These are phyloP conservation scores for Penicillium sp. DNA, from an alignment of 2,329 filamentous ascomycete genomes.

Conservation along the genomic window DNA sequence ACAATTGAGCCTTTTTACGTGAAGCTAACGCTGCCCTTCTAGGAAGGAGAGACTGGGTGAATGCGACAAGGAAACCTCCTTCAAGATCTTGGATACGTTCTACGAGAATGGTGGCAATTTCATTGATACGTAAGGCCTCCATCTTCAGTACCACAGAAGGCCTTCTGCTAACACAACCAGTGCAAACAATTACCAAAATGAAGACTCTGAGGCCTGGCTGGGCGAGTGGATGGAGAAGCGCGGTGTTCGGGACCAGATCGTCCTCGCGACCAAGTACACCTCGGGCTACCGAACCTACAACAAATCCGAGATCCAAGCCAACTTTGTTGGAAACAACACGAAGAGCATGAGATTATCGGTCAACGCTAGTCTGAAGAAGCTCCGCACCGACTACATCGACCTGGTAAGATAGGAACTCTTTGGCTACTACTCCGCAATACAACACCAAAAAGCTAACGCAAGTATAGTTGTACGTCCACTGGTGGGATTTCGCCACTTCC, in stretches of 20 bases:
- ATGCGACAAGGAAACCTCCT: slow-evolving; percentile 51
- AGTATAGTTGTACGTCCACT: slow-evolving; percentile 60
- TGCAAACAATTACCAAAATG: slow-evolving; percentile 54
- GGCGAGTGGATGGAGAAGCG: slow-evolving; percentile 55
- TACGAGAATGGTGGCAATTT: slow-evolving; percentile 55
- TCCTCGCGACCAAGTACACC: slow-evolving; percentile 59
- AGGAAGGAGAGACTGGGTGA: slow-evolving; percentile 39
- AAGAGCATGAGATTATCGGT: slow-evolving; percentile 36
- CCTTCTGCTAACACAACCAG: slow-evolving; percentile 10
- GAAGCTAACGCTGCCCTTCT: background rate
- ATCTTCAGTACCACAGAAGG: too few species aligned
- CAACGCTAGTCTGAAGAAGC: slow-evolving; percentile 32
- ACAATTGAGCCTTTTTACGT: background rate
- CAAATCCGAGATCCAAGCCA: slow-evolving; percentile 37
- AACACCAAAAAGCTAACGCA: background rate
- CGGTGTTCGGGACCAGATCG: slow-evolving; percentile 53
- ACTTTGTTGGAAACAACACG: slow-evolving; percentile 36
- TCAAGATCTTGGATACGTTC: slow-evolving; percentile 55
- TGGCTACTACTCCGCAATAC: background rate
- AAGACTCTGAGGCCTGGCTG: slow-evolving; percentile 54
- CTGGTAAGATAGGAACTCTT: slow-evolving; percentile 19
- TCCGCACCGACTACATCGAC: slow-evolving; percentile 42
- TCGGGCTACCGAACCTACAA: slow-evolving; percentile 37
- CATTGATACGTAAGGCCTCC: slow-evolving; percentile 48
- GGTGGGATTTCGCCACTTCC: slow-evolving; percentile 68